Base-by-base conservation (phyloP, 2,329 filamentous ascomycete genomes). In the Trichoderma brevicompactum region DNA sequence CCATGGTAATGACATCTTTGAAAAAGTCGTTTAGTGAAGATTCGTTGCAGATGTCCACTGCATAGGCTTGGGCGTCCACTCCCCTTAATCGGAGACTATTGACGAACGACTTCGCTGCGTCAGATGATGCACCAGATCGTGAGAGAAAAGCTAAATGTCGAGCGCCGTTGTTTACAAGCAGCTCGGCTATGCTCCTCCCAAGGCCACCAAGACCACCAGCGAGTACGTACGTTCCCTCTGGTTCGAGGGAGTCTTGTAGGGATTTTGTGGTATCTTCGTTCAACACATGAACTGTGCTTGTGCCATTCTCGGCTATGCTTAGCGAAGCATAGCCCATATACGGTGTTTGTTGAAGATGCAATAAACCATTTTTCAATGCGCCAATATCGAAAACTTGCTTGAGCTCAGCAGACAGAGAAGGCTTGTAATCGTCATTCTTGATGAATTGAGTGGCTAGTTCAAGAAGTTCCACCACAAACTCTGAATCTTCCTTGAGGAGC, bases 181-280 rank as follows among this genome's bases (percentile, higher is more conserved):
- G 78, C 61, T 79, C 75, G 2, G 84, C 81, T 43, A 88, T 81
- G 68, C 79, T 82, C 40, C 79, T 78, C 0, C 86, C 86, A 0
- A 89, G 77, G 10, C 86, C 86, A 15, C 85, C 85, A 0, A 87
- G 78, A 0, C 85, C 85, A 15, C 87, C 87, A 4, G 80, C 79
- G 3, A 89, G 73, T 2, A 88, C 70, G 64, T 88, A 89, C 0
- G 83, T 82, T 0, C 74, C 78, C 7, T 78, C 72, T 1, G 69
- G 62, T 2, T 77, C 76, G 49, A 82, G 70, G 5, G 66, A 69
- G 3, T 78, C 74, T 1, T 65, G 48, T 6, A 80, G 72, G 1
- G 70, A 56, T 44, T 70, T 74, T 38, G 70, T 66, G 1, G 44
- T 43, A 40, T 69, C 69, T n/a, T 68, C 64, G 13, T 68, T 65